Evolutionary conservation across 75 land plant genomes (phyloP), one percentile per base, ranked within the genome.

Genomic region (Pinus taeda): DNA sequence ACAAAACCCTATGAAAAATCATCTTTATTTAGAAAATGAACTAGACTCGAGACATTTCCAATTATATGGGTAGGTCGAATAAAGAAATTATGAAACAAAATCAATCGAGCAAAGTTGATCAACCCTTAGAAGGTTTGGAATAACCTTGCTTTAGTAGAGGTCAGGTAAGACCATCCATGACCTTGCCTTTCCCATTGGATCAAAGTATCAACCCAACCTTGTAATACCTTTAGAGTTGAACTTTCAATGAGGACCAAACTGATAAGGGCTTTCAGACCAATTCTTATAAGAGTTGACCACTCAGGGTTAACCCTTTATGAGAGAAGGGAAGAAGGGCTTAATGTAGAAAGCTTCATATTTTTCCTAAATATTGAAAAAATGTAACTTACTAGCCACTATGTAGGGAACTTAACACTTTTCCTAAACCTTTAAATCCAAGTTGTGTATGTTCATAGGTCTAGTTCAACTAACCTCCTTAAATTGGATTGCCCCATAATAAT

Each of bases 391-490:
- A 62, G 11, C 24, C 24, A 62, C 21, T 62, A 62, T 62, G 20
- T 2, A 9, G 55, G 11, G 55, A 49, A 49, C 64, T n/a, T 62
- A n/a, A n/a, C 3, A 3, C 24, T 7, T 8, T 62, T 62, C 24
- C 21, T 62, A 62, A n/a, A n/a, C 64, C 64, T 62, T 18, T 20
- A n/a, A n/a, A 11, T 24, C 24, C 20, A 62, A 62, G 64, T 11
- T 49, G 55, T 49, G 12, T 49, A 49, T 49, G 55, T 49, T 49
- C 55, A 49, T 11, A 49, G 13, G 55, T 49, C 55, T 49, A 49
- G 11, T 62, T 62, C 24, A 62, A 58, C 49, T 11, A 58, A 83
- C 84, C 84, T 79, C 63, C 2, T 18, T 59, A 33, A 33, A 58
- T 71, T 37, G 70, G 71, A 74, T 74, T 62, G 4, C 24, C 39